A percentile compares a stretch with the other conserved stretches of the same genome.
Evolutionary conservation across 1,284 basidiomycete species (phyloP).

Genomic region (Cutaneotrichosporon sp.): DNA sequence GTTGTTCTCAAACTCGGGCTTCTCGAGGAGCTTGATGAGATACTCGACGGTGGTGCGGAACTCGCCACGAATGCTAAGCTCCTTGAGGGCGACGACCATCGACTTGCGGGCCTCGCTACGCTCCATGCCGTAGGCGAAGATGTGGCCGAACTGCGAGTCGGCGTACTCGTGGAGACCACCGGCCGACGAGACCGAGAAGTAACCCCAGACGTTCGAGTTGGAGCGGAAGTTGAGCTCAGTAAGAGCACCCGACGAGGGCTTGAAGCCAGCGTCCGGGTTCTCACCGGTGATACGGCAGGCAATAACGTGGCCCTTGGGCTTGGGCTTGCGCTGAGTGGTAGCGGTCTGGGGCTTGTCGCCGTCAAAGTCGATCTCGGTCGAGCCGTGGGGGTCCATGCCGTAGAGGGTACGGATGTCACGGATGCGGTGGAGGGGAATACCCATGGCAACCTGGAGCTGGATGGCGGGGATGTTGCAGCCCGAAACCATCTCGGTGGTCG

Average conservation of each 20-base stretch:
- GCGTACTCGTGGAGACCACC: conserved; percentile 99
- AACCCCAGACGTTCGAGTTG: conserved; percentile 98
- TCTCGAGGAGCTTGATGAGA: conserved; percentile 94
- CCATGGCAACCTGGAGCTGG: conserved; percentile 98
- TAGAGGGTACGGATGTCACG: conserved; percentile 96
- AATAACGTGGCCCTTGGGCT: conserved; percentile 97
- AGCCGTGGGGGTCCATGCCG: conserved; percentile 82
- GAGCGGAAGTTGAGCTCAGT: conserved; percentile 99
- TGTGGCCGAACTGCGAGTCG: conserved; percentile 98
- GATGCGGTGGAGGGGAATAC: conserved; percentile 93
- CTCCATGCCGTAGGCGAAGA: conserved; percentile 98
- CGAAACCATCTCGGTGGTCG: conserved; percentile 99
- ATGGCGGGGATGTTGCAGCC: conserved; percentile 98
- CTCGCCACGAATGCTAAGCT: conserved; percentile 97
- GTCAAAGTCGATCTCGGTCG: conserved; percentile 95
- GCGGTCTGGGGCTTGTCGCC: conserved; percentile 83
- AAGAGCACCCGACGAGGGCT: conserved; percentile 93
- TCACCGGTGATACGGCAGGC: conserved; percentile 99
- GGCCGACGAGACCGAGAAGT: conserved; percentile 95
- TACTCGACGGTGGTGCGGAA: conserved; percentile 99
- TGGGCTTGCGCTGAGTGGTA: conserved; percentile 89
- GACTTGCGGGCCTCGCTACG: conserved; percentile 95
- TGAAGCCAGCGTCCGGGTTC: conserved; percentile 99
- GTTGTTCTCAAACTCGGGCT: conserved; percentile 95
- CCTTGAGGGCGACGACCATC: conserved; percentile 99